phyloP scores from a whole-genome alignment of 805 yeast genomes.

The Wickerhamomyces strasburgensis region DNA sequence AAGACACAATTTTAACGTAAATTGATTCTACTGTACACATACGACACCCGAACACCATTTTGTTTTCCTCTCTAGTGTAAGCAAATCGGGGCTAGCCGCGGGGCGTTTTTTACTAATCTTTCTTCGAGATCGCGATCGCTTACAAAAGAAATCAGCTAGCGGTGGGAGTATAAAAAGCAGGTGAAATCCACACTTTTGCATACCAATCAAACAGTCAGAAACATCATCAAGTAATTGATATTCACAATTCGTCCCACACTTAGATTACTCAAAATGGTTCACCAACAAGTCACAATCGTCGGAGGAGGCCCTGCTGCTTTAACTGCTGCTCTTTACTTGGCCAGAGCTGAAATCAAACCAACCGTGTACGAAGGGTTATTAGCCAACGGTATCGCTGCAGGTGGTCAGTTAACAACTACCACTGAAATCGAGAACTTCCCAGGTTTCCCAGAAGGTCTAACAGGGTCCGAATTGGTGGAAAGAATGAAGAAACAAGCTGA shows the following conservation, averaged over 20 bases:
- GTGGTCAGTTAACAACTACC: slow-evolving; percentile 98
- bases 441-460: slow-evolving; percentile 92
- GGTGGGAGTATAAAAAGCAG: neutral
- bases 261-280: slow-evolving; percentile 64
- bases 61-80: too few relatives aligned
- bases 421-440: slow-evolving; percentile 99
- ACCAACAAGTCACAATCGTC: slow-evolving; percentile 77
- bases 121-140: neutral
- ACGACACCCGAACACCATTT: neutral
- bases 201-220: too few relatives aligned
- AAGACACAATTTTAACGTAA: too few relatives aligned
- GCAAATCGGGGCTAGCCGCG: too few relatives aligned
- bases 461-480: slow-evolving; percentile 88
- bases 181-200: neutral
- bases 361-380: slow-evolving; percentile 89
- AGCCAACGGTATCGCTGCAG: slow-evolving; percentile 98
- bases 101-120: too few relatives aligned
- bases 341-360: slow-evolving; percentile 96
- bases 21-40: too few relatives aligned
- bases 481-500: slow-evolving; percentile 85
- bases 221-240: neutral
- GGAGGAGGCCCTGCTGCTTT: slow-evolving; percentile 99
- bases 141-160: neutral
- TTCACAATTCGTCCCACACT: neutral
- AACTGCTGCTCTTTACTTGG: slow-evolving; percentile 95